Base-by-base conservation (phyloP, 148 eudicot genomes). In the Chenopodium album region DNA sequence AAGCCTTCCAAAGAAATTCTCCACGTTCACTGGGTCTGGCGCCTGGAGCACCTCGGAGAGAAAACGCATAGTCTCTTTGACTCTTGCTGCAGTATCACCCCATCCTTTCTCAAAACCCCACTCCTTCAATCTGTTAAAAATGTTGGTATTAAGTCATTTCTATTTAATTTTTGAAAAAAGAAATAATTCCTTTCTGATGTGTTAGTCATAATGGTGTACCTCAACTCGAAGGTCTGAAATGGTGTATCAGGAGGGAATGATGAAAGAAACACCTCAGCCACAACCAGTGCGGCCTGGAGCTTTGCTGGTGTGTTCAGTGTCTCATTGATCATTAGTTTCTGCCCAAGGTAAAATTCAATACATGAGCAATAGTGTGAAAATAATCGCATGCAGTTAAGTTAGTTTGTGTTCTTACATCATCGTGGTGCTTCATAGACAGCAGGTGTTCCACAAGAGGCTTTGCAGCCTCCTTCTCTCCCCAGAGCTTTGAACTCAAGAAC, bases 61-160 rank as follows among this genome's bases (percentile, higher is more conserved):
- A 31, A 85, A 83, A 65, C 89, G 87, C 92, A 94, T 92, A 52
- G 94, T 92, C 73, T 95, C 93, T 85, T 37, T 85, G 9, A 92
- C 99, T 86, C 94, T 90, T 82, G 82, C 91, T 28, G 94, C 94
- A 6, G 87, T 90, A 80, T 89, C 92, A 37, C 99, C 99, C 99
- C 99, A 95, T 71, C 99, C 99, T 81, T 89, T 95, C 85, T 95
- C 98, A 48, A 95, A 95, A 37, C 99, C 99, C 99, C 99, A 95
- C 75, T 92, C 92, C 86, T 87, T 92, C 72, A 93, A 90, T 86
- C 98, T 93, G 89, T 56, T 75, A 75, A 81, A 48, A 9, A 46
- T 28, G 52, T 59, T 76, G 23, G 34, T 17, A 28, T 73, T 66
- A 9, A 81, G 29, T 65, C 8, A 4, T 32, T 12, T 12, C 1